Conservation (phyloP, 805 yeast species). For the Wickerhamiella sorbophila region DNA sequence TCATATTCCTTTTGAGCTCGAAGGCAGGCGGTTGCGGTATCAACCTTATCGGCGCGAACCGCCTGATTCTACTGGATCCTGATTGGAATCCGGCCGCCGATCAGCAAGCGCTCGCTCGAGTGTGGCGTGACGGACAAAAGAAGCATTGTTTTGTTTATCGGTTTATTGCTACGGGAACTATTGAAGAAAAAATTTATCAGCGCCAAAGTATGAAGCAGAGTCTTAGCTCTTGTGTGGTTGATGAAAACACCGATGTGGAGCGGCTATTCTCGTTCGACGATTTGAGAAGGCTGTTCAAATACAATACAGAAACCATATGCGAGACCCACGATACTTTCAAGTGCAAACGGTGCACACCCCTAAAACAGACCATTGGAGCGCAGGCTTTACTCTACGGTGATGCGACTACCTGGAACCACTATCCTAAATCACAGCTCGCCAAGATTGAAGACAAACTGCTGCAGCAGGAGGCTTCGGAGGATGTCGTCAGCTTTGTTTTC, state of each 20-base stretch:
- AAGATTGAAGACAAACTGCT: constrained; percentile 65
- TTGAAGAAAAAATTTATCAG: constrained; percentile 92
- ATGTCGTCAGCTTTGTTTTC: constrained; percentile 72
- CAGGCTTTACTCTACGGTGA: constrained; percentile 94
- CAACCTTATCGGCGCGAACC: constrained; percentile 85
- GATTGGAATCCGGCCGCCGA: constrained; percentile 97
- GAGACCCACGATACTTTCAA: constrained; percentile 89
- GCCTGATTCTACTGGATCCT: constrained; percentile 74
- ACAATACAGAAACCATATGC: constrained; percentile 50
- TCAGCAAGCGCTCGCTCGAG: constrained; percentile 87
- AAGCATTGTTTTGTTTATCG: constrained; percentile 92
- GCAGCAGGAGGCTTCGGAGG: constrained; percentile 48
- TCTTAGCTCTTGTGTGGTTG: constrained; percentile 89
- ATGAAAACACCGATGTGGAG: constrained; percentile 90
- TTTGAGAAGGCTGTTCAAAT: constrained; percentile 60
- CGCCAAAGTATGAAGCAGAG: constrained; percentile 90
- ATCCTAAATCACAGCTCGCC: constrained; percentile 40
- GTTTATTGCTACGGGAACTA: constrained; percentile 86
- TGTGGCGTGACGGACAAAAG: constrained; percentile 98
- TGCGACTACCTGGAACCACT: constrained; percentile 94
- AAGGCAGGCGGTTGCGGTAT: constrained; percentile 99
- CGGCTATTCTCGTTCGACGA: constrained; percentile 75
- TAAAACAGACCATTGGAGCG: constrained; percentile 48
- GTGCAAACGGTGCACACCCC: constrained; percentile 63
- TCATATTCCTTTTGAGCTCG: constrained; percentile 76